phyloP scores from a whole-genome alignment of 2,329 filamentous ascomycete species.

The Diplodia corticola region DNA sequence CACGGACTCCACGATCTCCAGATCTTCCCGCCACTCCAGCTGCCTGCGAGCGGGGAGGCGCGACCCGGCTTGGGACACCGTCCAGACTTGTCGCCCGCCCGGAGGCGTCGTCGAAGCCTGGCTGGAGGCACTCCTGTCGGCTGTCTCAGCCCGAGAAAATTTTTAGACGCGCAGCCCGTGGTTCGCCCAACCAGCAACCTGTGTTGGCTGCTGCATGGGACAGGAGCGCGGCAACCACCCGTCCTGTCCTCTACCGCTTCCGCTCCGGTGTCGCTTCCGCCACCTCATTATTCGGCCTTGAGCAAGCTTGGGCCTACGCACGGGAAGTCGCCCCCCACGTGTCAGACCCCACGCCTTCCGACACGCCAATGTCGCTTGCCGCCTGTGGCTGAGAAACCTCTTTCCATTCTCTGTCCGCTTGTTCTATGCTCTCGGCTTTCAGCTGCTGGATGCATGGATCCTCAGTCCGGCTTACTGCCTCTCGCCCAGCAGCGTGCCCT shows the following conservation, averaged over 20 bases:
- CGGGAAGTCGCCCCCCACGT: slow-evolving; percentile 10
- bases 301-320: background rate
- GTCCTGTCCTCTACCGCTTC: background rate
- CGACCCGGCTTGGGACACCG: background rate
- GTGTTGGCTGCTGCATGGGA: slow-evolving; percentile 17
- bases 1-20: slow-evolving; percentile 4
- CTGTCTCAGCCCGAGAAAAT: slow-evolving; percentile 7
- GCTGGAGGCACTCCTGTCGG: slow-evolving; percentile 1
- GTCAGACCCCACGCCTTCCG: slow-evolving; percentile 1
- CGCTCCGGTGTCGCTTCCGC: slow-evolving; percentile 9
- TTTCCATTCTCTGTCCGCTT: too few species aligned
- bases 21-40: background rate
- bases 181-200: background rate
- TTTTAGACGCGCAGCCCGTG: background rate
- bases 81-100: background rate
- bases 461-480: too few species aligned
- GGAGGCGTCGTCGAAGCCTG: background rate
- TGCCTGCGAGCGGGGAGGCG: background rate
- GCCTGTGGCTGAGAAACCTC: slow-evolving; percentile 14
- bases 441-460: background rate
- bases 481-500: too few species aligned
- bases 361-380: slow-evolving; percentile 13
- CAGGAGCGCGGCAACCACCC: background rate
- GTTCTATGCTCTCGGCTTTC: background rate
- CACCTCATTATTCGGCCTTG: background rate